Conservation (phyloP, 1,139 yeast genomes). For the Scheffersomyces stambukii region DNA sequence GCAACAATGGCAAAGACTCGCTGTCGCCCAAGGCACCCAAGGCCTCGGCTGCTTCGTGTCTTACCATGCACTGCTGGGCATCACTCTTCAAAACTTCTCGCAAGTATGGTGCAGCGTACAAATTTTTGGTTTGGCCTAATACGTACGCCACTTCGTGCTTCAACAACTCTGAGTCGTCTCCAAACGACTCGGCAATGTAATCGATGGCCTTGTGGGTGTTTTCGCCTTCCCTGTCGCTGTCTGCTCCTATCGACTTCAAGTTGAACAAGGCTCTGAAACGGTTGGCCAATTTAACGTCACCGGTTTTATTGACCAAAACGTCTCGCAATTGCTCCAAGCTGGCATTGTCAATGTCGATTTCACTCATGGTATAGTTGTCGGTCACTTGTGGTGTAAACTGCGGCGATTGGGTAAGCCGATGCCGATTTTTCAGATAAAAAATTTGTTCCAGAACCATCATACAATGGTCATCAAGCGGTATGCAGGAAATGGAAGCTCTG, state of each 20-base stretch:
- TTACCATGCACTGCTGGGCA: conserved; percentile 88
- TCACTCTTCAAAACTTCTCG: conserved; percentile 66
- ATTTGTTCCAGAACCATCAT: too few relatives aligned
- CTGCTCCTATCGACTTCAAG: conserved; percentile 78
- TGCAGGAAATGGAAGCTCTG: too few relatives aligned
- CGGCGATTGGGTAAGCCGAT: neutral
- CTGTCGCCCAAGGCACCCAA: conserved; percentile 90
- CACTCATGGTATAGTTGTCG: conserved; percentile 13
- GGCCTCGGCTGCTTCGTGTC: conserved; percentile 99
- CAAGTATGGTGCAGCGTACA: conserved; percentile 70
- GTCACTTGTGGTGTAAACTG: conserved; percentile 12
- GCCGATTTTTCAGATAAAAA: conserved; percentile 1
- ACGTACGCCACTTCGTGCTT: conserved; percentile 99
- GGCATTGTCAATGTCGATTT: conserved; percentile 46
- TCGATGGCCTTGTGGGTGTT: conserved; percentile 63
- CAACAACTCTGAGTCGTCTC: conserved; percentile 82
- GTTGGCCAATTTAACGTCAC: conserved; percentile 70
- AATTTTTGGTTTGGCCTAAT: conserved; percentile 91
- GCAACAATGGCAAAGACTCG: conserved; percentile 66
- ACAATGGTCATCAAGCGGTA: too few relatives aligned
- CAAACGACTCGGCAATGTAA: conserved; percentile 78
- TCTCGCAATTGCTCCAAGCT: conserved; percentile 68
- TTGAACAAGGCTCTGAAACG: conserved; percentile 93
- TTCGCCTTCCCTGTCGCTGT: conserved; percentile 42
- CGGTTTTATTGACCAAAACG: conserved; percentile 57